Conservation (phyloP, 805 yeast species). For the Torulaspora quercuum region DNA sequence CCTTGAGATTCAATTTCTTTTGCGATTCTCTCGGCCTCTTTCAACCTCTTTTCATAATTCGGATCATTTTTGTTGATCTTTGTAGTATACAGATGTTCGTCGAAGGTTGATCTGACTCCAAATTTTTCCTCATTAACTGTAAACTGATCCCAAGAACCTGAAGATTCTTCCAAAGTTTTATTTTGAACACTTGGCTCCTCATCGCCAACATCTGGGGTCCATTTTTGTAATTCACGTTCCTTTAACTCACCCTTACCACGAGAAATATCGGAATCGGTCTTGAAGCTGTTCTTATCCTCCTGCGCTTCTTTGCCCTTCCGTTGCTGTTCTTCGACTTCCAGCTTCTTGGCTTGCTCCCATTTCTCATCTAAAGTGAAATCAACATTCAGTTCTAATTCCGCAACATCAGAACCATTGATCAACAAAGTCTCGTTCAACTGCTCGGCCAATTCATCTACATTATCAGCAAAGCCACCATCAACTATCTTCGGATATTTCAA, state of each 20-base stretch:
- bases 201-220: constrained; percentile 69
- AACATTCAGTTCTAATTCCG: constrained; percentile 41
- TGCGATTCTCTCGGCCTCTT: constrained; percentile 75
- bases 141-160: constrained; percentile 82
- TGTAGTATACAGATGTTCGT: constrained; percentile 86
- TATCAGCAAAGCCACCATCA: constrained; percentile 37
- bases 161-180: constrained; percentile 39
- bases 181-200: constrained; percentile 12
- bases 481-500: constrained; percentile 49
- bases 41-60: constrained; percentile 60
- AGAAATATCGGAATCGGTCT: constrained; percentile 84
- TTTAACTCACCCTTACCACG: constrained; percentile 39
- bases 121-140: constrained; percentile 85
- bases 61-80: constrained; percentile 67
- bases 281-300: constrained; percentile 42
- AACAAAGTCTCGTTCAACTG: constrained; percentile 26
- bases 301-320: constrained; percentile 9
- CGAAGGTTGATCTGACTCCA: constrained; percentile 77
- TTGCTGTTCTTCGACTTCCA: constrained; percentile 11
- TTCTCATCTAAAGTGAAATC: constrained; percentile 31
- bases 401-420: constrained; percentile 37
- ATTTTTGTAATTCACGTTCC: constrained; percentile 74
- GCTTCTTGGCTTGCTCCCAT: constrained; percentile 17
- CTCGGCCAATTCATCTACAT: constrained; percentile 31
- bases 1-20: constrained; percentile 73